A percentile compares a stretch with the other conserved stretches of the same genome.
Evolutionary conservation across 345 rosid species (phyloP).

Genomic region (Melaleuca alternifolia): DNA sequence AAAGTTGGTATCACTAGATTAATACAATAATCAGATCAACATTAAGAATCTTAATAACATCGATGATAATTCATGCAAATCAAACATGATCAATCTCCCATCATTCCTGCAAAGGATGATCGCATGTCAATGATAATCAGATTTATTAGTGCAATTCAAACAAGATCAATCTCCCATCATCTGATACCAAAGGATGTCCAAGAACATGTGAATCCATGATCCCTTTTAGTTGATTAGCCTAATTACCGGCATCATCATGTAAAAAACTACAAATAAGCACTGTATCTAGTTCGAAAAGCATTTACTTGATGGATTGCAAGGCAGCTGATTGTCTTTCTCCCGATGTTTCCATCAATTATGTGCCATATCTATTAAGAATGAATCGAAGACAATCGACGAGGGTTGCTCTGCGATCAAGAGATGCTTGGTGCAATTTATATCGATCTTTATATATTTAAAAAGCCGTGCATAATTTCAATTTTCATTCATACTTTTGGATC

Average conservation of each 20-base stretch:
- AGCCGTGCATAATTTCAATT: background rate
- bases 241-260: background rate
- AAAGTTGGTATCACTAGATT: background rate
- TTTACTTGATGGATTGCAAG: background rate
- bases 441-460: background rate
- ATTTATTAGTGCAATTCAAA: background rate
- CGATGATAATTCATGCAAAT: background rate
- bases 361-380: background rate
- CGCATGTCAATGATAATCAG: background rate
- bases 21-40: background rate
- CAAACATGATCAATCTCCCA: background rate
- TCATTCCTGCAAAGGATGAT: background rate
- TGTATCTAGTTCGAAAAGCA: background rate
- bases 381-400: fast-evolving
- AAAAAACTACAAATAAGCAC: background rate
- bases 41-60: background rate
- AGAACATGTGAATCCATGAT: background rate
- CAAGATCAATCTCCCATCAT: background rate
- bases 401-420: background rate
- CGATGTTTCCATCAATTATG: background rate
- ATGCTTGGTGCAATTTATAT: background rate
- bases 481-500: background rate
- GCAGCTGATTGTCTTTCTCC: background rate
- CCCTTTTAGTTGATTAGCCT: background rate
- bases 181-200: background rate